Conservation (phyloP, 441 rosid genomes). For the Pelargonium australe region DNA sequence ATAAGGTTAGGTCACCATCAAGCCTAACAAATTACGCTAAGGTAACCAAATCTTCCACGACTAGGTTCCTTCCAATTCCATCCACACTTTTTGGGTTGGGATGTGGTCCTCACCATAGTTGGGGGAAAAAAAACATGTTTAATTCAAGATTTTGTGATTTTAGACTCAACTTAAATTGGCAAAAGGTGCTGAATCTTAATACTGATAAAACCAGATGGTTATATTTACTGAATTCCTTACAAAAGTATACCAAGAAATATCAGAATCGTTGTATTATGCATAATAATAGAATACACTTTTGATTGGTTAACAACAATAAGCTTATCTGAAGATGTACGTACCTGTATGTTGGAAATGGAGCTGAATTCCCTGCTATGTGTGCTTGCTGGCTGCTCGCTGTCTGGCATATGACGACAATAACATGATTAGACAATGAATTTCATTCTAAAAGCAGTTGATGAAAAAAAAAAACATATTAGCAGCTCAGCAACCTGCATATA, state of each 20-base stretch:
- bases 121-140: background rate
- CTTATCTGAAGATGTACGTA: conserved; percentile 14
- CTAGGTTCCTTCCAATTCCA: background rate
- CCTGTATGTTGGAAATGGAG: conserved; percentile 37
- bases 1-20: background rate
- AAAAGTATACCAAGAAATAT: background rate
- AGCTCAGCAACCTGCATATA: conserved; percentile 41
- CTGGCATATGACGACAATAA: conserved; percentile 26
- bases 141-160: background rate
- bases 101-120: background rate
- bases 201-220: background rate
- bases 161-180: background rate
- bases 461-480: background rate
- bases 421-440: conserved; percentile 15
- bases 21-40: background rate
- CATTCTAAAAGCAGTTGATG: background rate
- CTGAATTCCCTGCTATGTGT: conserved; percentile 28
- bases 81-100: background rate
- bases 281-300: background rate
- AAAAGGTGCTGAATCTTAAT: background rate
- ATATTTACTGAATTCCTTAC: background rate
- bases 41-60: background rate
- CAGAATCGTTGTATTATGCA: background rate
- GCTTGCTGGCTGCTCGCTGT: conserved; percentile 32
- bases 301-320: conserved; percentile 5